phyloP scores from a whole-genome alignment of 768 basidiomycete species.

The Amanita subjunquillea region DNA sequence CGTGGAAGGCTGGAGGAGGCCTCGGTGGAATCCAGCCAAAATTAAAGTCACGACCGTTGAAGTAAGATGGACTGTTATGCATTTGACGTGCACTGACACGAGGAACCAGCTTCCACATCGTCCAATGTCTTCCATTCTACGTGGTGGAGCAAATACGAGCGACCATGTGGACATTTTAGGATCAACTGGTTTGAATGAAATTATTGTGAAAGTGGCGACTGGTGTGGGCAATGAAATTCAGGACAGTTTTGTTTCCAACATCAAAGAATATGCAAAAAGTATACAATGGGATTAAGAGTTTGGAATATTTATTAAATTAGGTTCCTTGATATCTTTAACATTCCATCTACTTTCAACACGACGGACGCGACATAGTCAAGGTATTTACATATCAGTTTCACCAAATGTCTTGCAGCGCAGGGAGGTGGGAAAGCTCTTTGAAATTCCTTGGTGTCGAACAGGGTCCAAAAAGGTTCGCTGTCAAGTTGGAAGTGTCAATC shows the following conservation, averaged over 20 bases:
- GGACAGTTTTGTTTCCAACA: constrained; percentile 65
- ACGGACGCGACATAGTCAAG: constrained; percentile 11
- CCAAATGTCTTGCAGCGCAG: constrained; percentile 8
- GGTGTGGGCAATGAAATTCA: constrained; percentile 67
- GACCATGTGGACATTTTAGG: constrained; percentile 86
- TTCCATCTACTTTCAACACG: constrained; percentile 11
- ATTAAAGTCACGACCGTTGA: constrained; percentile 83
- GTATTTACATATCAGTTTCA: constrained; percentile 15
- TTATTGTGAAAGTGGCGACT: constrained; percentile 84
- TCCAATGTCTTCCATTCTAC: constrained; percentile 59
- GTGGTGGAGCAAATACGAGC: constrained; percentile 87
- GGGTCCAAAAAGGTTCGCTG: constrained; percentile 1
- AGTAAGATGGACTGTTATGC: constrained; percentile 29
- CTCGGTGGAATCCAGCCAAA: constrained; percentile 86
- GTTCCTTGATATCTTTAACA: constrained; percentile 6
- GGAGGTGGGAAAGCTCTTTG: constrained; percentile 10
- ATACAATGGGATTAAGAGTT: constrained; percentile 66
- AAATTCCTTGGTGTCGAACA: constrained; percentile 13
- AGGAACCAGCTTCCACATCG: constrained; percentile 59
- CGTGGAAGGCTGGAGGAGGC: constrained; percentile 85
- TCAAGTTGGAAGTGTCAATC: not conserved
- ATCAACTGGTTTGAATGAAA: constrained; percentile 74
- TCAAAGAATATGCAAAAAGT: constrained; percentile 61
- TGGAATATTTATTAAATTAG: not conserved
- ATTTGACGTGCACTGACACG: constrained; percentile 1